Evolutionary conservation across 139 green algal genomes (phyloP), one percentile per base, ranked within the genome.

Genomic region (Medakamo hakoo): DNA sequence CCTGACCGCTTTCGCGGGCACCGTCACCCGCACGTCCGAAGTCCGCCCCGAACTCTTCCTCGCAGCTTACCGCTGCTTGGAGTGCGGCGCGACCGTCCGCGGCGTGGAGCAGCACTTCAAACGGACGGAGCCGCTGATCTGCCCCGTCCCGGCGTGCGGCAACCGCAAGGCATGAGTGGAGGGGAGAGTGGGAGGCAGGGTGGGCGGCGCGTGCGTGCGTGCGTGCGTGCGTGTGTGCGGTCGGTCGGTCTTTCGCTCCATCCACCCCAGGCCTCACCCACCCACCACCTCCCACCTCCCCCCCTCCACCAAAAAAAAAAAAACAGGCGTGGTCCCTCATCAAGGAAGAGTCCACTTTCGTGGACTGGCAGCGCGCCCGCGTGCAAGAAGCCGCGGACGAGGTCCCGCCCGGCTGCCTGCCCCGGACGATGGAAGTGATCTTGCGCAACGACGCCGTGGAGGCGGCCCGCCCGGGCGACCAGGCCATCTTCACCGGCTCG

Each of bases 61-160:
- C 32, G 93, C 79, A 27, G 79, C 85, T 22, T 99, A 98, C 82
- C 81, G 72, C 31, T 99, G 93, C 78, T 62, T 81, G 57, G 72
- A 87, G 28, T 99, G 93, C 73, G 70, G 57, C 75, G 69, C 4
- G 48, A 58, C 49, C 31, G 3, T 58, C 21, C 24, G 49, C 27
- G 75, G 87, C 56, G 83, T 99, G 27, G 81, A 96, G 73, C 93
- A 99, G 80, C 88, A 98, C 69, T 98, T 96, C 78, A 93, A 92
- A 68, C 95, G 87, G 79, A 98, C 93, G 2, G 62, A 80, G 68
- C 93, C 93, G 3, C 63, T 86, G 27, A 84, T 96, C 57, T 99
- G 93, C 80, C 73, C 73, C 24, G 86, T 89, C 59, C n/a, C 74
- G 16, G 80, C 81, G 3, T 99, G 93, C 71, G 71, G 76, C 63